Conservation (phyloP, 1,139 yeast species). For the Candida gigantensis region DNA sequence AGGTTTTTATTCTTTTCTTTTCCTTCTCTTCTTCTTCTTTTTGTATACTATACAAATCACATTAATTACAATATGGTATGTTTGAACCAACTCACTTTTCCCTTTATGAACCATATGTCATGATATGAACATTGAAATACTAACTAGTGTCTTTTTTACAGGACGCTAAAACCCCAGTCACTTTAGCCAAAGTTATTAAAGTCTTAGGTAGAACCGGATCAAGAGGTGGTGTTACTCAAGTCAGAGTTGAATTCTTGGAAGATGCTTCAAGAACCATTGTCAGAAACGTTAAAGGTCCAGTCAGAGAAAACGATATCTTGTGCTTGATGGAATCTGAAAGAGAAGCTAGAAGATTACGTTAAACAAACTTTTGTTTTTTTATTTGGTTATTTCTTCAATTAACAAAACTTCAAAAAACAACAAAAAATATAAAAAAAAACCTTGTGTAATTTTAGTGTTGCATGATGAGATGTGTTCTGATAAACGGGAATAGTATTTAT, state of each 20-base stretch:
- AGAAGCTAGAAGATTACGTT: slow-evolving; percentile 86
- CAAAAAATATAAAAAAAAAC: slow-evolving; percentile 3
- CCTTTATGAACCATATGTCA: not conserved
- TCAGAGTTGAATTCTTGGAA: slow-evolving; percentile 99
- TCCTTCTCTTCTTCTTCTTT: not conserved
- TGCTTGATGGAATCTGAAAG: slow-evolving; percentile 99
- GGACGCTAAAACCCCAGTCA: slow-evolving; percentile 95
- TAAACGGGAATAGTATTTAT: slow-evolving; percentile 1
- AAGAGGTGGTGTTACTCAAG: slow-evolving; percentile 99
- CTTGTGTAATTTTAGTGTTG: slow-evolving; percentile 8
- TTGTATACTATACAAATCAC: slow-evolving; percentile 1
- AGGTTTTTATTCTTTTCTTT: slow-evolving; percentile 1
- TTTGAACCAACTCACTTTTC: not conserved
- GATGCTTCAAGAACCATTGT: slow-evolving; percentile 98
- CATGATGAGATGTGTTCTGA: slow-evolving; percentile 6
- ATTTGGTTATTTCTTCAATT: not conserved
- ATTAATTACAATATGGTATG: slow-evolving; percentile 13
- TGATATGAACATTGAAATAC: slow-evolving; percentile 1
- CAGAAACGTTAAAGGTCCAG: slow-evolving; percentile 99
- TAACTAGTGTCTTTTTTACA: slow-evolving; percentile 14
- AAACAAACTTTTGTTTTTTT: slow-evolving; percentile 13
- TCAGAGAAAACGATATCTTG: slow-evolving; percentile 98
- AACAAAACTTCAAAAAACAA: not conserved
- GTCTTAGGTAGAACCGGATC: slow-evolving; percentile 99
- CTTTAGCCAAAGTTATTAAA: slow-evolving; percentile 99